Percentiles rank a stretch among this genome's conserved stretches.
Evolutionary conservation across 2,329 filamentous ascomycete genomes (phyloP).

Genomic region (Fusarium brevicatenulatum): DNA sequence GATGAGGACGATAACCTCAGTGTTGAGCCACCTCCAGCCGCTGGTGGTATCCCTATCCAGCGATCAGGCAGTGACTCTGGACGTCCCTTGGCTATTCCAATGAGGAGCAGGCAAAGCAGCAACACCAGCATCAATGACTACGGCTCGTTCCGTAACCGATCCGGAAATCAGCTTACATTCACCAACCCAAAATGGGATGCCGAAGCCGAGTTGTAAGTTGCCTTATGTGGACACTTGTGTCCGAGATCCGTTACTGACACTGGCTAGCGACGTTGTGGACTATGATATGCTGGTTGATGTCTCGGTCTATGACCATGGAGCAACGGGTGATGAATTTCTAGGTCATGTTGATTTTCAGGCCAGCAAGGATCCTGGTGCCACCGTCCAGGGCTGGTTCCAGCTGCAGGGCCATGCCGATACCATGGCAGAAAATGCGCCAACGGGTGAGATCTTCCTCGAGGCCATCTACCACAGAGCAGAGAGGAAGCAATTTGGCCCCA

Average conservation of each 20-base stretch:
- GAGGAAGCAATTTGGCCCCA: constrained; percentile 91
- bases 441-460: constrained; percentile 90
- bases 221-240: too few relatives aligned
- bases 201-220: constrained; percentile 87
- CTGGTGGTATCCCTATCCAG: constrained; percentile 68
- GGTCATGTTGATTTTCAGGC: constrained; percentile 87
- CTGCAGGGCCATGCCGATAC: constrained; percentile 81
- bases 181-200: constrained; percentile 96
- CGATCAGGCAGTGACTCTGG: constrained; percentile 84
- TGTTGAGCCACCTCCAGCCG: constrained; percentile 56
- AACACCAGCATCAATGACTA: constrained; percentile 84
- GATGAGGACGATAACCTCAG: constrained; percentile 67
- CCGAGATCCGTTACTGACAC: constrained; percentile 17
- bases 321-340: constrained; percentile 87
- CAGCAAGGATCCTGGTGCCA: constrained; percentile 72
- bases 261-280: constrained; percentile 89
- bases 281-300: constrained; percentile 91
- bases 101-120: constrained; percentile 96
- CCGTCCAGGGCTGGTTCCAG: constrained; percentile 85
- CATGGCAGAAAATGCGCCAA: constrained; percentile 74
- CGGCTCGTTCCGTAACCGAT: constrained; percentile 67
- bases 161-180: constrained; percentile 63
- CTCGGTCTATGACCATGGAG: constrained; percentile 87
- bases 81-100: constrained; percentile 90
- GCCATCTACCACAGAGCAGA: constrained; percentile 87